phyloP scores from a whole-genome alignment of 805 yeast genomes.

The Teunomyces aglyptinius region DNA sequence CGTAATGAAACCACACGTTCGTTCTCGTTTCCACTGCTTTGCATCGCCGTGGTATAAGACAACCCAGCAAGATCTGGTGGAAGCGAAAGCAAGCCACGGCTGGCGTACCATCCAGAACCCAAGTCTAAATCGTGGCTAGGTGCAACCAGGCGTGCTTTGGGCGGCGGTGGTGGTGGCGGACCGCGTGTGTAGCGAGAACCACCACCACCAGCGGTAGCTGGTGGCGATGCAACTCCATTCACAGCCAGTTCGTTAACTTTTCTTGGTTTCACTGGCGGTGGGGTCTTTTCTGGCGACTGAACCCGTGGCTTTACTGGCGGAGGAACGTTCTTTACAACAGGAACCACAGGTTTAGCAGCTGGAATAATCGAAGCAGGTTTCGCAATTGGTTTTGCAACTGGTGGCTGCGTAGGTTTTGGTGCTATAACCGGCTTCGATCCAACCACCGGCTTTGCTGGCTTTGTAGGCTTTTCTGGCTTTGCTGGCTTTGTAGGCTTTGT shows the following conservation, averaged over 20 bases:
- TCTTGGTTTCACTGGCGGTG: slow-evolving; percentile 25
- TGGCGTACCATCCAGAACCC: slow-evolving; percentile 46
- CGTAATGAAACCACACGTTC: slow-evolving; percentile 35
- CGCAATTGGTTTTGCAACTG: background rate
- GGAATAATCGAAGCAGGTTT: background rate
- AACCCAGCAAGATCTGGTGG: slow-evolving; percentile 40
- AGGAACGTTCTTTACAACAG: slow-evolving; percentile 14
- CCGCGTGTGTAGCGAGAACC: background rate
- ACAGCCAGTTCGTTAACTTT: too few relatives aligned
- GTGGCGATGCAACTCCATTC: too few relatives aligned
- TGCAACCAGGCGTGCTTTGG: slow-evolving; percentile 17
- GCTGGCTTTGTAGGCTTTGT: background rate
- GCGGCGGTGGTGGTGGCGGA: background rate
- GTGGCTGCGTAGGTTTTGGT: background rate
- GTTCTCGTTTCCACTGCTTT: slow-evolving; percentile 10
- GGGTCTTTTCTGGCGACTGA: slow-evolving; percentile 15
- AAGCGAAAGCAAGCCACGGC: slow-evolving; percentile 22
- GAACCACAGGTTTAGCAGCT: slow-evolving; percentile 2
- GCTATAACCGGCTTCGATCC: slow-evolving; percentile 10
- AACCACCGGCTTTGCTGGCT: slow-evolving; percentile 10
- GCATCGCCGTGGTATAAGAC: slow-evolving; percentile 27
- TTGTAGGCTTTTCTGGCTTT: background rate
- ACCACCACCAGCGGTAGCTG: too few relatives aligned
- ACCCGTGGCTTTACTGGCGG: slow-evolving; percentile 32
- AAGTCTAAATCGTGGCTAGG: slow-evolving; percentile 41